phyloP scores from a whole-genome alignment of 352 stramenopile genomes.

The Aphanomyces cochlioides region DNA sequence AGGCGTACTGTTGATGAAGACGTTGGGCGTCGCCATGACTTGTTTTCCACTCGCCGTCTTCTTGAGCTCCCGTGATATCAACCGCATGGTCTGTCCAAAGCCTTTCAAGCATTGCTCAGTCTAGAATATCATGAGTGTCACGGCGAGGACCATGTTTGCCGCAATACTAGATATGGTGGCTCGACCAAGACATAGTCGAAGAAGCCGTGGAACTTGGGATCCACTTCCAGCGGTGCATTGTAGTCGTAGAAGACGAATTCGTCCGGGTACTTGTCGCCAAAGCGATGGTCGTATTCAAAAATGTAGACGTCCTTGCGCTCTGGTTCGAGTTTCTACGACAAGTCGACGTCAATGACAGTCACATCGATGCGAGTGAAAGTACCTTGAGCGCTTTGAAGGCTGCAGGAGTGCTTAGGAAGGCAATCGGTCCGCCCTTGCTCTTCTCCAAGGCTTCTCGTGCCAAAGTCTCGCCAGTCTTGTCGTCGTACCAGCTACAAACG shows the following conservation, averaged over 20 bases:
- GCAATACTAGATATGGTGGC: slow-evolving; percentile 26
- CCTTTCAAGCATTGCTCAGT: slow-evolving; percentile 26
- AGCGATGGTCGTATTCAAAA: slow-evolving; percentile 31
- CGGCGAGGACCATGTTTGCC: neutral
- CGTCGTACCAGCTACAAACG: slow-evolving; percentile 30
- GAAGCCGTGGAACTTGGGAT: slow-evolving; percentile 25
- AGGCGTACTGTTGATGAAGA: slow-evolving; percentile 25
- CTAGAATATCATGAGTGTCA: neutral
- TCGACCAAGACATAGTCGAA: slow-evolving; percentile 30
- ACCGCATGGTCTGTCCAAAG: slow-evolving; percentile 27
- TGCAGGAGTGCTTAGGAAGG: slow-evolving; percentile 29
- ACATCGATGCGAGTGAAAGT: neutral
- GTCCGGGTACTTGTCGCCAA: slow-evolving; percentile 28
- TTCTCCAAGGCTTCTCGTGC: slow-evolving; percentile 24
- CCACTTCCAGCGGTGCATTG: slow-evolving; percentile 24
- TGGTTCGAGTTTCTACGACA: slow-evolving; percentile 13
- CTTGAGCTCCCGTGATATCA: slow-evolving; percentile 23
- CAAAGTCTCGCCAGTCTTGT: slow-evolving; percentile 23
- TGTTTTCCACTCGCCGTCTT: neutral
- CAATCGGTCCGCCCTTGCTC: slow-evolving; percentile 28
- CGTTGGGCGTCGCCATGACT: slow-evolving; percentile 18
- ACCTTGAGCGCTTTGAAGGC: slow-evolving; percentile 30
- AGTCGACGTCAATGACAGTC: neutral
- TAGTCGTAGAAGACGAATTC: slow-evolving; percentile 32
- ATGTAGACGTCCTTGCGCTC: slow-evolving; percentile 28